Percentiles rank a stretch among this genome's conserved stretches.
Evolutionary conservation across 768 basidiomycete species (phyloP).

Genomic region (Suillus alpinus): DNA sequence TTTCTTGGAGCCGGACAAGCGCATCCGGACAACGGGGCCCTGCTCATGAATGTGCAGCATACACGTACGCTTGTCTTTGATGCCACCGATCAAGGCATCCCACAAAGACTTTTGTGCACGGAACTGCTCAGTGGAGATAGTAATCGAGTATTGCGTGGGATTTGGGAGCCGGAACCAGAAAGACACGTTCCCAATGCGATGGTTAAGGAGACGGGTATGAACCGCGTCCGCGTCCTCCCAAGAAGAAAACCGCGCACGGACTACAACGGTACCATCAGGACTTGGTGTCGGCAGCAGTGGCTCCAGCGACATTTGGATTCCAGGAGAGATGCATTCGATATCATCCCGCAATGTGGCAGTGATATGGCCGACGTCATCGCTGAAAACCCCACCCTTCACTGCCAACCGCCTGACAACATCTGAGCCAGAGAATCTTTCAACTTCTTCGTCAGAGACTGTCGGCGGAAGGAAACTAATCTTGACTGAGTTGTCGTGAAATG

Average conservation of each 20-base stretch:
- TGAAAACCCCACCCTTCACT: slow-evolving; percentile 18
- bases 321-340: slow-evolving; percentile 18
- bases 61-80: slow-evolving; percentile 36
- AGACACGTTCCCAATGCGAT: slow-evolving; percentile 26
- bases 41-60: slow-evolving; percentile 29
- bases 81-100: slow-evolving; percentile 39
- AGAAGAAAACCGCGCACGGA: slow-evolving; percentile 45
- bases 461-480: slow-evolving; percentile 43
- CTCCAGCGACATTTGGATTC: slow-evolving; percentile 26
- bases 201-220: slow-evolving; percentile 33
- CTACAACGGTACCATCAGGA: slow-evolving; percentile 31
- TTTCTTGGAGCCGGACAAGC: slow-evolving; percentile 50
- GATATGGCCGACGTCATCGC: slow-evolving; percentile 15
- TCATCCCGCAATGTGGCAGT: slow-evolving; percentile 22
- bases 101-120: slow-evolving; percentile 48
- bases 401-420: slow-evolving; percentile 22
- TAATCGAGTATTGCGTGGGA: slow-evolving; percentile 50
- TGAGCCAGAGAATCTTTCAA: slow-evolving; percentile 32
- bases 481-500: slow-evolving; percentile 34
- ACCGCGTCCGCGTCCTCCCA: slow-evolving; percentile 48
- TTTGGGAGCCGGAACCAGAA: slow-evolving; percentile 44
- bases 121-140: slow-evolving; percentile 48
- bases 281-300: slow-evolving; percentile 14
- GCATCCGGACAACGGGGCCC: slow-evolving; percentile 34
- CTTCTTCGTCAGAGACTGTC: slow-evolving; percentile 19